Conservation (phyloP, 345 rosid genomes). For the Dovyalis caffra region DNA sequence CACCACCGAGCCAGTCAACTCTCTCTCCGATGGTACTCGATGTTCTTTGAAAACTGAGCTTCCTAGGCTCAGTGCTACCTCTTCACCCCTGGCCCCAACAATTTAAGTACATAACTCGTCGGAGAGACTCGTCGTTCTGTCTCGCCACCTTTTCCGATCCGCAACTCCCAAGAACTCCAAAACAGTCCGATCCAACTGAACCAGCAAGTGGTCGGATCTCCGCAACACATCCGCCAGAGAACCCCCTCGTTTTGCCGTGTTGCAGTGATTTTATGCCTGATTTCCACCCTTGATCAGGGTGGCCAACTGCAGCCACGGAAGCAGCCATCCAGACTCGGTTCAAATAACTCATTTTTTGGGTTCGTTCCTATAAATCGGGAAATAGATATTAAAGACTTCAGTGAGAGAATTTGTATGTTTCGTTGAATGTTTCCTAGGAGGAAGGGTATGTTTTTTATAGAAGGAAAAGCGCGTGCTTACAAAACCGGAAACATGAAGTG, state of each 20-base stretch:
- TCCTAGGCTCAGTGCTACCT: no score
- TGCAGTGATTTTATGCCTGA: slow-evolving; percentile 45
- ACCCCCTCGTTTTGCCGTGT: slow-evolving; percentile 42
- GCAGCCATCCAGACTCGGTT: slow-evolving; percentile 79
- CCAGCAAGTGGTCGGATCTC: slow-evolving; percentile 59
- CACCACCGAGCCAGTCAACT: no score
- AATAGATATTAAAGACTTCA: not conserved
- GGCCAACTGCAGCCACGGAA: slow-evolving; percentile 59
- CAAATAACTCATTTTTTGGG: slow-evolving; percentile 41
- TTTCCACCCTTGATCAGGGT: slow-evolving; percentile 61
- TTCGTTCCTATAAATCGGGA: no score
- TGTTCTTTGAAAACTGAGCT: no score
- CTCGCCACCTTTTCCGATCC: slow-evolving; percentile 11
- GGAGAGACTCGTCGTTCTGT: slow-evolving; percentile 69
- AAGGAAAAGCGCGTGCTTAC: not conserved
- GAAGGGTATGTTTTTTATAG: slow-evolving; percentile 21
- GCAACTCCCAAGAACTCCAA: slow-evolving; percentile 22
- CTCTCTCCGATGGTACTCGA: no score
- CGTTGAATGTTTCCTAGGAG: not conserved
- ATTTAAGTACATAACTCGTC: slow-evolving; percentile 77
- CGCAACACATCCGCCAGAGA: slow-evolving; percentile 30
- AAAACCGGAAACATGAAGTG: slow-evolving; percentile 21
- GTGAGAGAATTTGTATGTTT: not conserved
- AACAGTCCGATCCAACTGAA: slow-evolving; percentile 37
- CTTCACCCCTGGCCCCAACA: slow-evolving; percentile 97